phyloP scores from a whole-genome alignment of 2,329 filamentous ascomycete genomes.

The Rhynchosporium graminicola region DNA sequence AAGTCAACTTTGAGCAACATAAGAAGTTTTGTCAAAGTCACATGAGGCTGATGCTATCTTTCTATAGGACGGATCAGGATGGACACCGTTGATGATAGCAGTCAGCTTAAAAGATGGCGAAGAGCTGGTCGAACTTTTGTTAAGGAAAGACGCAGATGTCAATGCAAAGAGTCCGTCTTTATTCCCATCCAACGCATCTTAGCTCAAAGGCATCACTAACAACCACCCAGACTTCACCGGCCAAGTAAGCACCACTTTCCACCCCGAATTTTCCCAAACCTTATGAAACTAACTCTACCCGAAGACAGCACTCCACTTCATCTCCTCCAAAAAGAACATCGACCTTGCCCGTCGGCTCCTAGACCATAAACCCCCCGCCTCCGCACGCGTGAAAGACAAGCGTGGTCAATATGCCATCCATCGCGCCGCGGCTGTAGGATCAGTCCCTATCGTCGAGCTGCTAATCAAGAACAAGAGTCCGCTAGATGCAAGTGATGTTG shows the following conservation, averaged over 20 bases:
- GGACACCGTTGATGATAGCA: constrained; percentile 84
- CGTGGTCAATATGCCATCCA: constrained; percentile 90
- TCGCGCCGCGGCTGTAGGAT: constrained; percentile 86
- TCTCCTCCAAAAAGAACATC: constrained; percentile 85
- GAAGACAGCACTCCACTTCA: constrained; percentile 87
- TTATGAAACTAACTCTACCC: constrained; percentile 14
- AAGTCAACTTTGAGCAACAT: too few species aligned
- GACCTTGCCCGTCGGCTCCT: constrained; percentile 80
- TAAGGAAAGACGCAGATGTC: constrained; percentile 69
- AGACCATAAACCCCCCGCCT: constrained; percentile 66
- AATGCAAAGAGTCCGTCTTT: constrained; percentile 65
- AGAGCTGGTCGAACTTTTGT: constrained; percentile 64
- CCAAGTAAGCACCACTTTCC: constrained; percentile 49
- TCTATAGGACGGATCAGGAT: constrained; percentile 71
- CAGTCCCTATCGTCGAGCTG: constrained; percentile 80
- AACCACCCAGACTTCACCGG: constrained; percentile 58
- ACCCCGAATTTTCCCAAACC: neutral
- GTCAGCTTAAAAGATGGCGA: constrained; percentile 73
- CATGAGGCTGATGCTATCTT: constrained; percentile 4
- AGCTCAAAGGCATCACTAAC: constrained; percentile 9
- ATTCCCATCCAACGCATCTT: neutral
- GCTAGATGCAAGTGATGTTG: constrained; percentile 77
- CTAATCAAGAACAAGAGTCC: constrained; percentile 78
- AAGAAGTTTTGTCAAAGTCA: neutral
- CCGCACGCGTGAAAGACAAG: constrained; percentile 77